Percentiles rank a stretch among this genome's conserved stretches.
phyloP scores from a whole-genome alignment of 2,329 filamentous ascomycete species.

The Emmonsiellopsis sp. region DNA sequence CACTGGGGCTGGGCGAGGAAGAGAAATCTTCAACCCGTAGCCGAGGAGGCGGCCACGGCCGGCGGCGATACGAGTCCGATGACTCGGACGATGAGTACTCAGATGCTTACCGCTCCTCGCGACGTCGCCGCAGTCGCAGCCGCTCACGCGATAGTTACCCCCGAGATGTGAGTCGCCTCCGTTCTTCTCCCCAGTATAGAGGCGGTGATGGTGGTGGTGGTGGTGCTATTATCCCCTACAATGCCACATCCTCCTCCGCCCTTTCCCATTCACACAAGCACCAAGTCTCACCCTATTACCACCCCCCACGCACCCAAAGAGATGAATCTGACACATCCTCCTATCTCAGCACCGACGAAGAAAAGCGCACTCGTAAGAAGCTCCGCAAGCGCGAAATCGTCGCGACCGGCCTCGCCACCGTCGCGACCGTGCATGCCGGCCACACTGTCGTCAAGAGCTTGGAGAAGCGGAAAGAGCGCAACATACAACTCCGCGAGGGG shows the following conservation, averaged over 20 bases:
- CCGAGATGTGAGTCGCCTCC: conserved; percentile 35
- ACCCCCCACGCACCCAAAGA: conserved; percentile 9
- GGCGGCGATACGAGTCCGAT: conserved; percentile 20
- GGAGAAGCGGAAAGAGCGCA: conserved; percentile 53
- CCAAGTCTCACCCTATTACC: conserved; percentile 5
- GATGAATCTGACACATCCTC: conserved; percentile 34
- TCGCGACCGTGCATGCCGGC: conserved; percentile 60
- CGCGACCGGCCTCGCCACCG: conserved; percentile 56
- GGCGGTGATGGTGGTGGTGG: too few relatives aligned
- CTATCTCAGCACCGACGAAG: conserved; percentile 52
- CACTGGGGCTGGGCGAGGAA: conserved; percentile 31
- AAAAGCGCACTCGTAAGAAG: conserved; percentile 49
- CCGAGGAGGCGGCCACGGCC: conserved; percentile 20
- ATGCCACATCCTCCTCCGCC: conserved; percentile 3
- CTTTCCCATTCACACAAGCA: conserved; percentile 13
- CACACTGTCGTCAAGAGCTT: conserved; percentile 55
- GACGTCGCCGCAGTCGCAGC: conserved; percentile 14
- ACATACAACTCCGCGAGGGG: conserved; percentile 51
- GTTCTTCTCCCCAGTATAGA: conserved; percentile 19
- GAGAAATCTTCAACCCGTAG: conserved; percentile 19
- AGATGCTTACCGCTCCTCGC: conserved; percentile 28
- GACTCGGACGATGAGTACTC: conserved; percentile 27
- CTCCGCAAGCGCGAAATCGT: conserved; percentile 57
- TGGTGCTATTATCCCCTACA: background rate
- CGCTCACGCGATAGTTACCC: conserved; percentile 5